Percentiles rank a stretch among this genome's conserved stretches.
These are phyloP conservation scores for Termitomyces titanicus DNA, from an alignment of 768 basidiomycete genomes.

Conservation along the genomic window DNA sequence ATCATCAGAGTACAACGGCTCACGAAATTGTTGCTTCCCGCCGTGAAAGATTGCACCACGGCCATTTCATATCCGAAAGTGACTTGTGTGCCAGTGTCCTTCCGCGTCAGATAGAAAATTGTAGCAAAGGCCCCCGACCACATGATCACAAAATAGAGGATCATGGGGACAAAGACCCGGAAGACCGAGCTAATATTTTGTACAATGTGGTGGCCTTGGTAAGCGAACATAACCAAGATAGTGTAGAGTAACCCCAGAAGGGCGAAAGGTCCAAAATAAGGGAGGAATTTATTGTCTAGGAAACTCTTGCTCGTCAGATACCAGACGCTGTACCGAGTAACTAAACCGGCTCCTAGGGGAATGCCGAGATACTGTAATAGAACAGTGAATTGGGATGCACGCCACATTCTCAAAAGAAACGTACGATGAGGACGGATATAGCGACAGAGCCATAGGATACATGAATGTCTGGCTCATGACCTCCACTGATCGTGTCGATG, in stretches of 20 bases:
- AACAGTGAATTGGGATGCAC: background rate
- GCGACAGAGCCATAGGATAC: slow-evolving; percentile 58
- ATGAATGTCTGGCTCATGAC: slow-evolving; percentile 31
- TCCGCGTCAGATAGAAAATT: slow-evolving; percentile 31
- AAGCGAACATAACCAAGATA: slow-evolving; percentile 71
- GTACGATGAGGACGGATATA: slow-evolving; percentile 67
- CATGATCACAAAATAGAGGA: slow-evolving; percentile 56
- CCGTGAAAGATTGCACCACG: slow-evolving; percentile 76
- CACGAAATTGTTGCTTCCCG: slow-evolving; percentile 76
- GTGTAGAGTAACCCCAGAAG: slow-evolving; percentile 80
- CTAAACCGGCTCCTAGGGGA: slow-evolving; percentile 64
- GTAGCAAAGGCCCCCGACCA: background rate
- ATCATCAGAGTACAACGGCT: slow-evolving; percentile 16
- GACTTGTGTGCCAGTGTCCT: slow-evolving; percentile 17
- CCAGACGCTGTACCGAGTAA: slow-evolving; percentile 62
- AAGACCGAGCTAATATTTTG: slow-evolving; percentile 75
- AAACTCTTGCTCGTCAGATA: slow-evolving; percentile 39
- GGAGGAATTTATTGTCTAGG: slow-evolving; percentile 61
- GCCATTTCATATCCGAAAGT: slow-evolving; percentile 63
- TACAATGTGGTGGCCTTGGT: slow-evolving; percentile 65
- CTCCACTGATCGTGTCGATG: slow-evolving; percentile 63
- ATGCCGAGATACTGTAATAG: slow-evolving; percentile 72
- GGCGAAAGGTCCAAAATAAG: slow-evolving; percentile 62
- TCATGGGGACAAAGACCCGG: slow-evolving; percentile 75
- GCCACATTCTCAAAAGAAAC: slow-evolving; percentile 21